Evolutionary conservation across 2,329 filamentous ascomycete genomes (phyloP).

Genomic region (Colletotrichum truncatum): DNA sequence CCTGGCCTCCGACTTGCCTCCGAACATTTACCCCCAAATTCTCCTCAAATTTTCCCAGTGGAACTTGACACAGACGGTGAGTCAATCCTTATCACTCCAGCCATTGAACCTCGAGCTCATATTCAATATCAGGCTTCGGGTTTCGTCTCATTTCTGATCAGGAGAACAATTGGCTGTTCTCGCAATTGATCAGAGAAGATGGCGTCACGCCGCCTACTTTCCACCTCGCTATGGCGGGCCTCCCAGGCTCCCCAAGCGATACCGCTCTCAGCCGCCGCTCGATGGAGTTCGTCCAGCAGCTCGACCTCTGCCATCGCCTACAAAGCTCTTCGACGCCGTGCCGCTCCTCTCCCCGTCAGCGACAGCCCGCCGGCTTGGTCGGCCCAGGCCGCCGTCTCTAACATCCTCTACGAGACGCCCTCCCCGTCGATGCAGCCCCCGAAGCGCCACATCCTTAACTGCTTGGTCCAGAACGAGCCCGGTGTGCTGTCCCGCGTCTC

Average conservation of each 20-base stretch:
- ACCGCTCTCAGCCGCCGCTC: constrained; percentile 31
- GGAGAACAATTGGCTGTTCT: constrained; percentile 30
- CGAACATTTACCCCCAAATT: constrained; percentile 24
- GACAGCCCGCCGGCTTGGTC: constrained; percentile 83
- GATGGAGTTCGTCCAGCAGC: constrained; percentile 59
- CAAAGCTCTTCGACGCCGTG: constrained; percentile 93
- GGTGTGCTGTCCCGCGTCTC: constrained; percentile 97
- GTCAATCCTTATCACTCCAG: constrained; percentile 21
- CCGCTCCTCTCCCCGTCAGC: constrained; percentile 83
- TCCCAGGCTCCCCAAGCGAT: constrained; percentile 36
- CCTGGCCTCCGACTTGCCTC: constrained; percentile 30
- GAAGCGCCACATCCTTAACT: constrained; percentile 97
- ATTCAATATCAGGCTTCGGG: constrained; percentile 14
- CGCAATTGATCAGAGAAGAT: constrained; percentile 41
- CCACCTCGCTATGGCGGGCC: constrained; percentile 49
- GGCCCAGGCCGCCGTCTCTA: constrained; percentile 93
- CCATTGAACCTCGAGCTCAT: constrained; percentile 19
- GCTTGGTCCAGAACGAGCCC: constrained; percentile 97
- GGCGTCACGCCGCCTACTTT: constrained; percentile 55
- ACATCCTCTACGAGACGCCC: constrained; percentile 98
- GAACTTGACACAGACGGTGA: constrained; percentile 27
- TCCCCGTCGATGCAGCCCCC: constrained; percentile 83
- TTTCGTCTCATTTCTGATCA: constrained; percentile 27
- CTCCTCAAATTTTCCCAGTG: constrained; percentile 31
- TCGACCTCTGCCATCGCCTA: constrained; percentile 96